Base-by-base conservation (phyloP, 441 rosid genomes). In the Viola pubescens region DNA sequence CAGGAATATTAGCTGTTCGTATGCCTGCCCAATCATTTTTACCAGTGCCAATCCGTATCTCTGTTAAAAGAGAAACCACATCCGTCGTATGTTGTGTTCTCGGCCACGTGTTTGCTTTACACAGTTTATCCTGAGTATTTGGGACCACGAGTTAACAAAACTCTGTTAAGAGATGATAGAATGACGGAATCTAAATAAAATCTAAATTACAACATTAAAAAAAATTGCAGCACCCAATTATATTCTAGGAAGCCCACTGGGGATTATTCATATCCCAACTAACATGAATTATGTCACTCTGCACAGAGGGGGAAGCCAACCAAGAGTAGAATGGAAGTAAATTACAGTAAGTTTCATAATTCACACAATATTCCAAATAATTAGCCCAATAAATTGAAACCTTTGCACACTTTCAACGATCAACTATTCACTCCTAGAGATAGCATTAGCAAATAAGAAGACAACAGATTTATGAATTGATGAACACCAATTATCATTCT, bases 41-140 rank as follows among this genome's bases (percentile, higher is more conserved):
- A 70, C 92, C 92, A 11, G 91, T 84, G 59, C 97, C 98, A 70
- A 91, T 87, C 67, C 79, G 79, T 81, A 91, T 91, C 86, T 94
- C 98, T 71, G 97, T 81, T 70, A 94, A 76, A 69, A 94, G 90
- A 75, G 99, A 94, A 48, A 88, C 88, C 72, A 89, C 96, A 72
- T 91, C 94, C 54, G 96, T 77, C 26, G 99, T 82, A 61, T 83
- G 86, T 63, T 86, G 98, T 52, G 88, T 73, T 69, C 88, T 81
- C 83, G 85, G 99, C 99, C 98, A 87, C 44, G 94, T 82, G 73
- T 91, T 91, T 73, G 98, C 97, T 78, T 94, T 94, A 73, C 98
- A 91, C 39, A 94, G 94, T 77, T 89, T 89, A 64, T 94, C 98
- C 99, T 91, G 70, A 58, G 59, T 41, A 70, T 73, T 63, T 61